These are phyloP conservation scores for Mortierella sp. DNA, from an alignment of 371 early-diverging fungal genomes.

Conservation along the genomic window DNA sequence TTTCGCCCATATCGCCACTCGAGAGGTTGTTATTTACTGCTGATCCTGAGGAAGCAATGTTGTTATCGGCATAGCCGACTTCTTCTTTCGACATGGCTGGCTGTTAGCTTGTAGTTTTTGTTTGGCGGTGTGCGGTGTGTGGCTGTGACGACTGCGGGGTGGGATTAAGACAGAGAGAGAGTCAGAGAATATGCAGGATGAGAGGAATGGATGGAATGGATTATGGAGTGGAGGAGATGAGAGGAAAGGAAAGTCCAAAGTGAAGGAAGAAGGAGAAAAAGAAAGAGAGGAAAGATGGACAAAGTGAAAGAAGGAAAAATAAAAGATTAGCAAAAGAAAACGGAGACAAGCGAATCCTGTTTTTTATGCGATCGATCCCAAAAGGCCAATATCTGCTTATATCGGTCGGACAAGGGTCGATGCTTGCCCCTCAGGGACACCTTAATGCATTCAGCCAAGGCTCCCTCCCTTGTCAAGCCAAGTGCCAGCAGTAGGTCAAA, in stretches of 20 bases:
- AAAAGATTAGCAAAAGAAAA: not conserved
- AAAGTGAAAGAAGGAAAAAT: not conserved
- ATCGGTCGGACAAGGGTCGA: too few species aligned
- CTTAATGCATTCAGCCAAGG: too few species aligned
- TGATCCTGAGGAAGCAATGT: conserved; percentile 4
- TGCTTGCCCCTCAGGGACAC: too few species aligned
- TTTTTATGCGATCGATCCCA: not conserved
- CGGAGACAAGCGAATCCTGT: not conserved
- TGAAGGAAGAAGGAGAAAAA: too few species aligned
- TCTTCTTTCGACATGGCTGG: conserved; percentile 1
- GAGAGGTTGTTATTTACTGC: too few species aligned
- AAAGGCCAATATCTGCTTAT: too few species aligned
- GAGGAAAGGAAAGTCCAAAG: not conserved
- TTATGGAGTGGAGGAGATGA: too few species aligned
- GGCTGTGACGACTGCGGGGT: conserved; percentile 4
- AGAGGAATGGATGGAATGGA: not conserved
- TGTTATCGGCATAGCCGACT: not conserved
- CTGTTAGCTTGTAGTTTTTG: not conserved
- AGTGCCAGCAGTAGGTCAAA: too few species aligned
- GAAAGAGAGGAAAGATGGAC: not conserved
- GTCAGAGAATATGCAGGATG: conserved; percentile 2
- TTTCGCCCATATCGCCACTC: conserved; percentile 7
- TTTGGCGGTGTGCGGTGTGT: not conserved
- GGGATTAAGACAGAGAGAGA: too few species aligned
- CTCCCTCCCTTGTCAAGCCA: too few species aligned